Evolutionary conservation across 83 land plant genomes (phyloP), one percentile per base, ranked within the genome.

Genomic region (Thuja plicata): DNA sequence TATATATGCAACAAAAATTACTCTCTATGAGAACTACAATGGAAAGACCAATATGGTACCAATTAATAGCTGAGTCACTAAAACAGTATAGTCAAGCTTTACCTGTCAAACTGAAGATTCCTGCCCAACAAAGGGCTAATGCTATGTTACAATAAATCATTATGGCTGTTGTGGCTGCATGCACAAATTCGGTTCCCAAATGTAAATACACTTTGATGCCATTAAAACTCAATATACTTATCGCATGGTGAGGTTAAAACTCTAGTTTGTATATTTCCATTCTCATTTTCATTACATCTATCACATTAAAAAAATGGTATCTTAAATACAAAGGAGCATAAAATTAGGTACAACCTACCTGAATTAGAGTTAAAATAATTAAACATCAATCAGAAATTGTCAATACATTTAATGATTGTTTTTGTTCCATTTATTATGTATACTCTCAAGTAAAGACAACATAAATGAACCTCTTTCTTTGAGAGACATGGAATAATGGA

Each of bases 101-200:
- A 82, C 85, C 85, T 82, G 32, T 82, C 9, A 82, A 82, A 82
- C 85, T 82, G 50, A 82, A 82, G 52, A 82, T 45, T 45, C 85
- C 85, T n/a, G 85, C 85, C 85, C 85, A 82, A 46, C 85, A 82
- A 45, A 82, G 54, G 46, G 85, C 85, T 11, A 45, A 41, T n/a
- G 85, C 85, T 24, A 82, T 27, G n/a, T 82, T 82, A 45, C 85
- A 82, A 45, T 82, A 45, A n/a, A 82, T 10, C 85, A 82, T 82
- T 82, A 82, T 45, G 52, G 27, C 21, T 0, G 46, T 27, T 46
- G 85, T 82, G 32, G 41, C 85, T 82, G 85, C 27, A 82, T 21
- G 41, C 16, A 82, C 52, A 82, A 82, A 82, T 74, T 34, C 17
- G 11, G 38, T 74, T 74, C 16, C 16, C 34, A 74, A 3, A 74